phyloP scores from a whole-genome alignment of 2,329 filamentous ascomycete species.

The Ophiostoma perfectum region DNA sequence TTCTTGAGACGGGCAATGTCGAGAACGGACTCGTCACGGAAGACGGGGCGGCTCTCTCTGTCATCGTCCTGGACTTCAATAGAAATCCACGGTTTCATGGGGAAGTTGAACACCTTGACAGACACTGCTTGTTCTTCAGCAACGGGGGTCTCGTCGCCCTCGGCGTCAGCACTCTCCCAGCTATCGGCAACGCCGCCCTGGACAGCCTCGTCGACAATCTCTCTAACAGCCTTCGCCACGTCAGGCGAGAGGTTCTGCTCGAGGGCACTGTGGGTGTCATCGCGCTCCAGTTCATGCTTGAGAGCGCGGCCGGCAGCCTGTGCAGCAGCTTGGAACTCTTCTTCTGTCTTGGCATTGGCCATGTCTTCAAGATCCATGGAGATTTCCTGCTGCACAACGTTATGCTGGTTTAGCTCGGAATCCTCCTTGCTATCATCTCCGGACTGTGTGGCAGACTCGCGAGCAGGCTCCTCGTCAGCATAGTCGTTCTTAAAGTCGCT shows the following conservation, averaged over 20 bases:
- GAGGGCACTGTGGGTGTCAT: conserved; percentile 48
- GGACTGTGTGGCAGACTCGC: conserved; percentile 53
- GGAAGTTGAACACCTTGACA: conserved; percentile 88
- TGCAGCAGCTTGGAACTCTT: conserved; percentile 49
- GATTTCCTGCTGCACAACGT: conserved; percentile 35
- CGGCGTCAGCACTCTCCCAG: conserved; percentile 79
- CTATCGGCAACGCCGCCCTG: conserved; percentile 68
- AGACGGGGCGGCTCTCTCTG: conserved; percentile 52
- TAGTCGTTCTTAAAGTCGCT: conserved; percentile 41
- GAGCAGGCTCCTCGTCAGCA: conserved; percentile 65
- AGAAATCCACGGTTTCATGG: conserved; percentile 91
- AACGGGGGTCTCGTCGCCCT: conserved; percentile 51
- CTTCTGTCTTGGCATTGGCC: conserved; percentile 47
- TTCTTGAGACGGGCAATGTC: conserved; percentile 94
- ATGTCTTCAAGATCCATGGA: conserved; percentile 46
- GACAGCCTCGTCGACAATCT: conserved; percentile 52
- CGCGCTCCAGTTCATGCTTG: conserved; percentile 51
- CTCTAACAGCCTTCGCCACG: conserved; percentile 45
- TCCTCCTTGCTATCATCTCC: conserved; percentile 54
- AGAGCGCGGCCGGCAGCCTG: conserved; percentile 44
- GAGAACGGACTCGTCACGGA: conserved; percentile 74
- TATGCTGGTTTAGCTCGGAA: conserved; percentile 43
- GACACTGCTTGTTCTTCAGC: conserved; percentile 60
- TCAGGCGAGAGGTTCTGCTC: conserved; percentile 49
- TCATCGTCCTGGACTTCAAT: conserved; percentile 64